Evolutionary conservation across 805 yeast genomes (phyloP).

Genomic region (Candida schatavii): DNA sequence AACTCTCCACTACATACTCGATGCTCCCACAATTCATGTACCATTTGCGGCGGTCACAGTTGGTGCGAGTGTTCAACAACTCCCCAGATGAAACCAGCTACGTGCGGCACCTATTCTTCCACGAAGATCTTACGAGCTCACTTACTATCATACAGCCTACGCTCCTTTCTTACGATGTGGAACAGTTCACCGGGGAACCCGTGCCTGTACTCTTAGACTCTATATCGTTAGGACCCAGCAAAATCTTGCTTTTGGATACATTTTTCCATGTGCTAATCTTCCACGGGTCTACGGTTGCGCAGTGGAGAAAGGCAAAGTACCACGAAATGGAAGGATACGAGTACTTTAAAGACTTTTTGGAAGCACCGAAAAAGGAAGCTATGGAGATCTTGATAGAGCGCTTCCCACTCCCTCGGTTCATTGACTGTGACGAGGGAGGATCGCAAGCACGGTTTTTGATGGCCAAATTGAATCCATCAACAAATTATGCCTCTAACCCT

Average conservation of each 20-base stretch:
- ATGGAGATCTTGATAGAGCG: constrained; percentile 62
- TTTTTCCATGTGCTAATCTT: constrained; percentile 66
- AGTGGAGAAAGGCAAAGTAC: constrained; percentile 63
- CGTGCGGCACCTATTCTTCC: constrained; percentile 58
- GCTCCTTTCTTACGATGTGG: constrained; percentile 53
- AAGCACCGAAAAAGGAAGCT: constrained; percentile 63
- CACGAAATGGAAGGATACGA: constrained; percentile 60
- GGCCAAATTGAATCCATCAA: constrained; percentile 68
- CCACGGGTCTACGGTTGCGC: constrained; percentile 65
- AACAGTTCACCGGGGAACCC: constrained; percentile 48
- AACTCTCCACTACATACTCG: constrained; percentile 47
- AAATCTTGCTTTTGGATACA: constrained; percentile 60
- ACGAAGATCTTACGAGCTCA: constrained; percentile 59
- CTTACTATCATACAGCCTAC: constrained; percentile 71
- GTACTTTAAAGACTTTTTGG: constrained; percentile 57
- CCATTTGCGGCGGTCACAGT: constrained; percentile 64
- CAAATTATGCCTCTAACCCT: constrained; percentile 46
- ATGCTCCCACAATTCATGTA: constrained; percentile 66
- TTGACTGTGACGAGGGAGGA: constrained; percentile 74
- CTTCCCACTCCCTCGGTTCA: constrained; percentile 69
- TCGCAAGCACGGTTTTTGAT: constrained; percentile 70
- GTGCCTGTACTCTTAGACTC: constrained; percentile 65
- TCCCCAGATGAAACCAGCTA: constrained; percentile 73
- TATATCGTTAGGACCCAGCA: constrained; percentile 54
- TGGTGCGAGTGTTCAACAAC: constrained; percentile 62